Percentiles rank a stretch among this genome's conserved stretches.
Evolutionary conservation across 2,329 filamentous ascomycete species (phyloP).

Genomic region (Scytalidium lignicola): DNA sequence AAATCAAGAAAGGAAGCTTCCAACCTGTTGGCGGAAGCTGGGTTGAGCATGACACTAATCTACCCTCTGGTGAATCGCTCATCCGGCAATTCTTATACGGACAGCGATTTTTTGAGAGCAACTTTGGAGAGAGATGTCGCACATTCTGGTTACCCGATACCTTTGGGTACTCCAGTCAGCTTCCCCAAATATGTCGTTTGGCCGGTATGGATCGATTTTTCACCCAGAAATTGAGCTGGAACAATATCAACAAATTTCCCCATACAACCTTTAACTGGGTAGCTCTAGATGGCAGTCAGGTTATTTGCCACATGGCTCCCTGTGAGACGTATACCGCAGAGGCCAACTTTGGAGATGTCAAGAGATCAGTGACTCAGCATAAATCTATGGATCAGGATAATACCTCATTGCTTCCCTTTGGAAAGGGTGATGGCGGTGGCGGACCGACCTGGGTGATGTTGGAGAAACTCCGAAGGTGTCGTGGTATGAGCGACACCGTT

Average conservation of each 20-base stretch:
- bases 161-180: slow-evolving; percentile 92
- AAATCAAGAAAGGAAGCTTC: slow-evolving; percentile 86
- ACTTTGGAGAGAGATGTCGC: slow-evolving; percentile 80
- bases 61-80: slow-evolving; percentile 92
- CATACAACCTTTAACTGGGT: slow-evolving; percentile 99
- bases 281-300: slow-evolving; percentile 87
- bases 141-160: slow-evolving; percentile 99
- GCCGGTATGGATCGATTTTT: slow-evolving; percentile 97
- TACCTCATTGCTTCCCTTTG: slow-evolving; percentile 87
- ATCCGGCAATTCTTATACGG: slow-evolving; percentile 94
- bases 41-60: slow-evolving; percentile 98
- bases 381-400: slow-evolving; percentile 93
- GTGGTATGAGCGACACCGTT: slow-evolving; percentile 83
- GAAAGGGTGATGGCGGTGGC: slow-evolving; percentile 93
- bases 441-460: slow-evolving; percentile 91
- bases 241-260: slow-evolving; percentile 98
- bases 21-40: slow-evolving; percentile 95
- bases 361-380: slow-evolving; percentile 82
- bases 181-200: slow-evolving; percentile 87
- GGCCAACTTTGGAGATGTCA: slow-evolving; percentile 92
- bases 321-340: slow-evolving; percentile 93
- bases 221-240: slow-evolving; percentile 98
- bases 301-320: slow-evolving; percentile 96
- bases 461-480: slow-evolving; percentile 89
- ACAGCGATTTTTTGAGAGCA: slow-evolving; percentile 88